Evolutionary conservation across 306 rosid genomes (phyloP), one percentile per base, ranked within the genome.

Genomic region (Hippophae tibetana): DNA sequence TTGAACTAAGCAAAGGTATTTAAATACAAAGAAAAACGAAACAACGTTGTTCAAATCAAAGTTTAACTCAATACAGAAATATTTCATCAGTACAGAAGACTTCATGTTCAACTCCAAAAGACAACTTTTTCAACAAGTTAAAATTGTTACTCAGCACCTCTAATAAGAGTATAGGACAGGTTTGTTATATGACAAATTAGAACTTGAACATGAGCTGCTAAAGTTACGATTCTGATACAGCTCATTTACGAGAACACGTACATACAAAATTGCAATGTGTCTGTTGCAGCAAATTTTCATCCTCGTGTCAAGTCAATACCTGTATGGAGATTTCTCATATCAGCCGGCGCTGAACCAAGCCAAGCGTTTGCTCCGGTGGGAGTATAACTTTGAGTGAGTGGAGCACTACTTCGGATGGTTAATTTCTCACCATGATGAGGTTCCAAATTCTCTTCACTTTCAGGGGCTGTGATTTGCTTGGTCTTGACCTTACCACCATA

Each of bases 261-360:
- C 79, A 78, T 81, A 86, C 90, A 85, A 81, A 85, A 74, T 78
- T 66, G 74, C 56, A 74, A 81, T 74, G 79, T 74, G 77, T 75
- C 80, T 75, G 76, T 82, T 69, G 73, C 75, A 61, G 54, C 11
- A 52, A 68, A 52, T 57, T 38, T 65, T 85, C 84, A 88, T 45
- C 97, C 97, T 7, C 93, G 94, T 47, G 72, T 93, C 87, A 88
- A 74, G 82, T 93, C 99, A 53, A 93, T 86, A 63, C 99, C 97
- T 0, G 88, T 81, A 72, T 84, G 84, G 50, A 81, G 73, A 52
- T 74, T 77, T 75, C 84, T 74, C 71, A 74, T 45, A 61, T 82
- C 95, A 10, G 53, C 72, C 1, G 78, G 71, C 63, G 81, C 79
- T 7, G 90, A 60, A 40, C 82, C 89, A 3, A 82, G 83, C 97